Evolutionary conservation across 192 early-diverging fungal genomes (phyloP).

Genomic region (Entomortierella parvispora): DNA sequence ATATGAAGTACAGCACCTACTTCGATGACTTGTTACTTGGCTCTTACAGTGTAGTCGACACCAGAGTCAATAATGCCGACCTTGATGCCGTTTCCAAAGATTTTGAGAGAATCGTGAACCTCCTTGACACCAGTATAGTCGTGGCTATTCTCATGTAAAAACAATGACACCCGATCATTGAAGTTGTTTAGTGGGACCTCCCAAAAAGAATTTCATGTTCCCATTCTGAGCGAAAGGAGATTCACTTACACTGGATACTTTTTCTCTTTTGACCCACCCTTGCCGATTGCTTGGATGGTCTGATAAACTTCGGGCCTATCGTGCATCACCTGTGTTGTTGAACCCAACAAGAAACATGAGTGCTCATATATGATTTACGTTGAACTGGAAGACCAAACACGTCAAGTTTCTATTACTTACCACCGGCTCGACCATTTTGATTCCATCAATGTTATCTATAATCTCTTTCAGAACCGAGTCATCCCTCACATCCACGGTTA

Average conservation of each 20-base stretch:
- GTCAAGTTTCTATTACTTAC: no score
- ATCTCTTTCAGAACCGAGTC: slow-evolving; percentile 27
- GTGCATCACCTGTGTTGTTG: slow-evolving; percentile 23
- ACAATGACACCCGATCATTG: not conserved
- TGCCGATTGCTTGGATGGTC: not conserved
- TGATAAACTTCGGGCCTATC: slow-evolving; percentile 22
- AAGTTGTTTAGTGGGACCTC: no score
- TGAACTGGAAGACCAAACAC: no score
- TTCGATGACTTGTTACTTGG: no score
- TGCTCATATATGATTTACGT: no score
- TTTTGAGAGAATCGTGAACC: slow-evolving; percentile 46
- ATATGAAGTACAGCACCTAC: no score
- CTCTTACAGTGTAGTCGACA: slow-evolving; percentile 40
- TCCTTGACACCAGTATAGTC: slow-evolving; percentile 54
- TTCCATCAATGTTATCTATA: slow-evolving; percentile 16
- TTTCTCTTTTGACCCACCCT: not conserved
- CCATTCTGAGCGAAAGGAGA: no score
- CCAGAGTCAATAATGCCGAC: slow-evolving; percentile 77
- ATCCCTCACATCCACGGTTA: slow-evolving; percentile 25
- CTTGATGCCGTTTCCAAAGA: slow-evolving; percentile 50
- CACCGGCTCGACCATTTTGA: slow-evolving; percentile 44
- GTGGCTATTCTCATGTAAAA: slow-evolving; percentile 24
- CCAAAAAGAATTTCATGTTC: no score
- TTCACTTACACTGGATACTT: slow-evolving; percentile 16
- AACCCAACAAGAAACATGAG: not conserved